A percentile compares a stretch with the other conserved stretches of the same genome.
phyloP scores from a whole-genome alignment of 306 rosid genomes.

The Castanospermum australe region DNA sequence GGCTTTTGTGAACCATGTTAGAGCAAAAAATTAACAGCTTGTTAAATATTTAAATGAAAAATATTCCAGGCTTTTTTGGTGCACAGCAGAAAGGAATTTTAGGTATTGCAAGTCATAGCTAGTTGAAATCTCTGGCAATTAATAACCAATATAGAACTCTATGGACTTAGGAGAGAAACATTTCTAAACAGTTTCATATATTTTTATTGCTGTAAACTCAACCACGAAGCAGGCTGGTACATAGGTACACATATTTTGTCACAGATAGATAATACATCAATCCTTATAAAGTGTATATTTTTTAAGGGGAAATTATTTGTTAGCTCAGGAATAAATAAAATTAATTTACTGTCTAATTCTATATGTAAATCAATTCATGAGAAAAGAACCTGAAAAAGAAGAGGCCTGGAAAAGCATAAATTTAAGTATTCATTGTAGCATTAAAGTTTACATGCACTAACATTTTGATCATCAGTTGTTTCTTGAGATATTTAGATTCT shows the following conservation, averaged over 20 bases:
- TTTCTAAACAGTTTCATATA: background rate
- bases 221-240: background rate
- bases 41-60: background rate
- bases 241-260: background rate
- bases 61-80: background rate
- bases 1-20: background rate
- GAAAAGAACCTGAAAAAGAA: slow-evolving; percentile 3
- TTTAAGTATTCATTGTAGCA: background rate
- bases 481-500: background rate
- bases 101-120: background rate
- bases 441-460: slow-evolving; percentile 5
- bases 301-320: background rate
- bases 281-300: background rate
- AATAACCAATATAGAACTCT: background rate
- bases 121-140: background rate
- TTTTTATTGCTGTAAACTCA: slow-evolving; percentile 1
- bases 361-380: slow-evolving; percentile 2
- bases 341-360: background rate
- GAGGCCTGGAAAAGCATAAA: slow-evolving; percentile 15
- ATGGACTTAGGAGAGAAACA: background rate
- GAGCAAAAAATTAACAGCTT: background rate
- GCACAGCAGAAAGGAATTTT: background rate
- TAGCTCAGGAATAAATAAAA: background rate
- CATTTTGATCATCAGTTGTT: slow-evolving; percentile 22
- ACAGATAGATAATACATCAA: background rate